Base-by-base conservation (phyloP, 177 flowering plant species). In the Vitis hybrid region DNA sequence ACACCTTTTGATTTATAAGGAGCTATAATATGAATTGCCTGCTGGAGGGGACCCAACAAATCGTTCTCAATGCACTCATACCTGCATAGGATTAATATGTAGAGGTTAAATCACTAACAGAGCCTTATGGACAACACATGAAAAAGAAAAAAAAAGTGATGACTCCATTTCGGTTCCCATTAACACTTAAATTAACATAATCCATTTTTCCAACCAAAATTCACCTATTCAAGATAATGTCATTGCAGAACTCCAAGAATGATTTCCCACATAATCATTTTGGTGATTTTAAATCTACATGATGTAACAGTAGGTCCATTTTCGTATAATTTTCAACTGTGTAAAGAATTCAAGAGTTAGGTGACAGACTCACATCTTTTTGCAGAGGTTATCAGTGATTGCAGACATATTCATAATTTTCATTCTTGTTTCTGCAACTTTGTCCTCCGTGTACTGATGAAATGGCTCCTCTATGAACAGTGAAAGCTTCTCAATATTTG, bases 1-100 rank as follows among this genome's bases (percentile, higher is more conserved):
- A 95, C 83, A 54, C 99, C 99, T 74, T 91, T 88, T 12, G 99
- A 93, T 46, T 72, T 85, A 84, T 95, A 95, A 1, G 98, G 90
- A 68, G 97, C 94, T 64, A 93, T 94, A 60, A 74, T 85, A 69
- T 91, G 98, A 50, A 64, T 83, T 9, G 84, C 82, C 58, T 70
- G 78, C 64, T 83, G 87, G 61, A 92, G 86, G 60, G 83, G 80
- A 61, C 93, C 97, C 87, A 94, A 75, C 62, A 94, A 74, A 73
- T 91, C 99, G 71, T 87, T 93, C 81, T 94, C 99, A 66, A 94
- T 93, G 80, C 88, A 93, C 50, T 94, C 97, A 71, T 90, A 93
- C 97, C 99, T 93, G 90, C 77, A 81, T 64, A 66, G 8, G 30
- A 46, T 21, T 57, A 65, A 52, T 41, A 58, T 15, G 7, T 49